Conservation (phyloP, 192 early-diverging fungal genomes). For the Spizellomyces sp. region DNA sequence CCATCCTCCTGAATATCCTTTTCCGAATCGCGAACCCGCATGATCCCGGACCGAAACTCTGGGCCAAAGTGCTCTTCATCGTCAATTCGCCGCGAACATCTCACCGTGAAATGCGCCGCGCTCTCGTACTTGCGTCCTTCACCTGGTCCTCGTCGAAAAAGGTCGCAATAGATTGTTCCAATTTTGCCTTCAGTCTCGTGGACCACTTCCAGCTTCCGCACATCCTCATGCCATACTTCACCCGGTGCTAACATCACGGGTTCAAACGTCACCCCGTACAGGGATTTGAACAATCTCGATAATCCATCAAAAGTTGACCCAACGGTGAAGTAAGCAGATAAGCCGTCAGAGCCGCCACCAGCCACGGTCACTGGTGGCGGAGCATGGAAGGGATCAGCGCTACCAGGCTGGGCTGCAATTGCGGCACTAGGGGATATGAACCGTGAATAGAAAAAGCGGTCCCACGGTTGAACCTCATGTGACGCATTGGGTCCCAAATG, state of each 20-base stretch:
- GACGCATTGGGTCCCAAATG: conserved; percentile 25
- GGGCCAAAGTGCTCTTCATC: conserved; percentile 56
- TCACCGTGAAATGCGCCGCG: conserved; percentile 95
- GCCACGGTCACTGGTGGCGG: background rate
- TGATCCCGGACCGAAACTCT: background rate
- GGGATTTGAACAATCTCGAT: conserved; percentile 76
- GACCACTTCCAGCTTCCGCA: conserved; percentile 87
- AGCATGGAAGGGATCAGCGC: conserved; percentile 18
- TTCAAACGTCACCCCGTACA: conserved; percentile 88
- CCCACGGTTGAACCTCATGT: conserved; percentile 74
- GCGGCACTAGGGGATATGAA: conserved; percentile 27
- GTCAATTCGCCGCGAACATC: conserved; percentile 85
- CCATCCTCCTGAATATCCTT: conserved; percentile 34
- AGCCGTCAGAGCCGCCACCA: conserved; percentile 36
- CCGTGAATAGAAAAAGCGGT: conserved; percentile 72
- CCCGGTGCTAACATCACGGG: conserved; percentile 65
- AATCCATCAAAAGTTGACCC: conserved; percentile 86
- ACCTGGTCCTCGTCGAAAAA: conserved; percentile 66
- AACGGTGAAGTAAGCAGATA: conserved; percentile 82
- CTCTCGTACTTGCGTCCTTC: conserved; percentile 62
- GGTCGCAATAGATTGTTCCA: conserved; percentile 94
- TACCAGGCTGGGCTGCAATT: background rate
- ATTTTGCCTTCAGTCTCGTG: conserved; percentile 85
- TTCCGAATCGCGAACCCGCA: conserved; percentile 19
- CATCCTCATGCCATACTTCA: conserved; percentile 90